Evolutionary conservation across 192 early-diverging fungal species (phyloP).

Genomic region (Spizellomyces sp.): DNA sequence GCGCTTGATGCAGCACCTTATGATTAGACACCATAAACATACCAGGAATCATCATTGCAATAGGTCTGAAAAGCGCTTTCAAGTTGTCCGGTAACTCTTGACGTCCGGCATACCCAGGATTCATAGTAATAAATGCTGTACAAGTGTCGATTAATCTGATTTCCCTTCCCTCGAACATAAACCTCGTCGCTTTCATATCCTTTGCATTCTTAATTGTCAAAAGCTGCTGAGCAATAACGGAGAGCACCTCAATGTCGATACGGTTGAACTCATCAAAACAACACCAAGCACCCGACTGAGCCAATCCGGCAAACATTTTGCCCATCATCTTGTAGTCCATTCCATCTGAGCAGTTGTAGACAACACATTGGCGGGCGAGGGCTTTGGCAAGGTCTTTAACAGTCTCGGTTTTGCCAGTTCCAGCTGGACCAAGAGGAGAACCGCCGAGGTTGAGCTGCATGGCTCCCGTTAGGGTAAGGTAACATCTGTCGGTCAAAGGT

Average conservation of each 20-base stretch:
- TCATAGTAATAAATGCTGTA: conserved; percentile 64
- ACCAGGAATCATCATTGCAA: conserved; percentile 69
- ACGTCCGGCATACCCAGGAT: conserved; percentile 63
- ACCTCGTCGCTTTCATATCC: conserved; percentile 55
- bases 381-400: conserved; percentile 68
- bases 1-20: not conserved
- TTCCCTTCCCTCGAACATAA: conserved; percentile 63
- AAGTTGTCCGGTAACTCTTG: conserved; percentile 65
- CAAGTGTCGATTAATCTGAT: conserved; percentile 66
- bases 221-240: conserved; percentile 65
- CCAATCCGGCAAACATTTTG: conserved; percentile 66
- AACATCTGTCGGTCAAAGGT: conserved; percentile 63
- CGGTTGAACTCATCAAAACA: conserved; percentile 70
- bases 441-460: conserved; percentile 66
- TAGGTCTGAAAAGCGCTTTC: conserved; percentile 64
- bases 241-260: conserved; percentile 66
- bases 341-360: conserved; percentile 68
- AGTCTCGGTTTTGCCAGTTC: conserved; percentile 66
- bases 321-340: conserved; percentile 74
- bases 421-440: conserved; percentile 60
- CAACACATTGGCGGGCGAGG: conserved; percentile 62
- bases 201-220: conserved; percentile 65
- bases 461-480: conserved; percentile 64
- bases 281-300: conserved; percentile 65
- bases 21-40: not conserved